Percentiles rank a stretch among this genome's conserved stretches.
These are phyloP conservation scores for Petunia hybrid DNA, from an alignment of 305 asterid genomes.

Conservation along the genomic window DNA sequence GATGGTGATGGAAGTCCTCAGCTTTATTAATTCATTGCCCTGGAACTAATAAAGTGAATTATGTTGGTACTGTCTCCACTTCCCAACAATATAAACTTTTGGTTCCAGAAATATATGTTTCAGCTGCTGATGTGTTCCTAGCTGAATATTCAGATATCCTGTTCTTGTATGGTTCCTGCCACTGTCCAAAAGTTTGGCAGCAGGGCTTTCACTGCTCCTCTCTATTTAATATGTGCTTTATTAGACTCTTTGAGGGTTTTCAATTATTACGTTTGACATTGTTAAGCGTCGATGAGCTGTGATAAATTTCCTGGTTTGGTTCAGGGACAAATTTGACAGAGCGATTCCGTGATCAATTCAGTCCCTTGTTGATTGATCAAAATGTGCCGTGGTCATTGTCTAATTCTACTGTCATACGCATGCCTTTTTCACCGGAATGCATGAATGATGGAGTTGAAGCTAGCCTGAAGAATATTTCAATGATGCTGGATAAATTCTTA, in stretches of 20 bases:
- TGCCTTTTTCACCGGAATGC: slow-evolving; percentile 81
- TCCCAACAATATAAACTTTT: slow-evolving; percentile 6
- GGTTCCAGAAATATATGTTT: background rate
- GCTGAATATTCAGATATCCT: background rate
- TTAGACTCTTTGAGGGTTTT: slow-evolving; percentile 17
- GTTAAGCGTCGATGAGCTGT: slow-evolving; percentile 6
- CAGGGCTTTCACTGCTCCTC: background rate
- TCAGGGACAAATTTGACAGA: slow-evolving; percentile 86
- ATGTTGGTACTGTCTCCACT: background rate
- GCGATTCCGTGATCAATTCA: slow-evolving; percentile 88
- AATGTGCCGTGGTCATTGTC: slow-evolving; percentile 73
- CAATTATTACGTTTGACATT: slow-evolving; percentile 16
- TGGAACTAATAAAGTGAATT: slow-evolving; percentile 4
- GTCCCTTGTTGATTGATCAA: slow-evolving; percentile 76
- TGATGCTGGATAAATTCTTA: slow-evolving; percentile 68
- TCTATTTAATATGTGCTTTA: slow-evolving; percentile 14
- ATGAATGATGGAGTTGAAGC: slow-evolving; percentile 63
- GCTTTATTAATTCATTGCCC: background rate
- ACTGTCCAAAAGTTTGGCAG: slow-evolving; percentile 23
- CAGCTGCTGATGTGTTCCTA: slow-evolving; percentile 17
- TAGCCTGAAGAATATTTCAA: slow-evolving; percentile 54
- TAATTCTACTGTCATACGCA: slow-evolving; percentile 79
- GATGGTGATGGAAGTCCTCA: too few relatives aligned
- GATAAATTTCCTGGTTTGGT: slow-evolving; percentile 35
- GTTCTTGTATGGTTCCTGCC: background rate